Base-by-base conservation (phyloP, 2,329 filamentous ascomycete genomes). In the Leptographium lundbergii region DNA sequence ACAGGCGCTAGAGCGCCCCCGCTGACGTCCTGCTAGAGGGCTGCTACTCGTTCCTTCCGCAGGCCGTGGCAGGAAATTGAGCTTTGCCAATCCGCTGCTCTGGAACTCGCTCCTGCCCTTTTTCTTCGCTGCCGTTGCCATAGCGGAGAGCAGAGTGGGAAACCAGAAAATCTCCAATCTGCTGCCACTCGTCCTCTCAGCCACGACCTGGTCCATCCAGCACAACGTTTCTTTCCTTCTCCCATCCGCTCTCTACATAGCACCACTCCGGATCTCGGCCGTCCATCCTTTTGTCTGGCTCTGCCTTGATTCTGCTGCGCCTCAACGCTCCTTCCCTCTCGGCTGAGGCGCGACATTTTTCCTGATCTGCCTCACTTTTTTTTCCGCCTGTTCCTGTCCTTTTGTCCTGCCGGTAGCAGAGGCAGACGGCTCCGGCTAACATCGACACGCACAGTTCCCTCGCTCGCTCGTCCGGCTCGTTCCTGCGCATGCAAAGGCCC, bases 41-140 rank as follows among this genome's bases (percentile, higher is more conserved):
- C 39, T 17, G 34, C 34, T 29, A 29, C 42, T n/a, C 17, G 19
- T n/a, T n/a, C 39, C 39, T n/a, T n/a, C 39, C 39, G 39, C 39
- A 47, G 45, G 45, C 45, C 19, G 22, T 25, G 24, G 22, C 47
- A 25, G 47, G 47, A 50, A 25, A 50, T 50, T 50, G 22, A 51
- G 24, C 48, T 50, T 50, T 45, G 48, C 56, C 56, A 58, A 58
- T 58, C 57, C 57, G 39, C 25, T 34, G 57, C 27, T 9, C 50
- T 58, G 57, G 57, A 58, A 27, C 51, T 48, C 27, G 50, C 50
- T 58, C 57, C 57, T 58, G 50, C 25, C 36, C 25, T 47, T 7
- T 52, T 52, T 19, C 36, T 11, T 32, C 11, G 34, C 57, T n/a
- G 34, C 48, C 24, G 24, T 27, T 51, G 48, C 48, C 14, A 50